A percentile compares a stretch with the other conserved stretches of the same genome.
Conservation (phyloP, 768 basidiomycete species). For the Mycena kentingensis region DNA sequence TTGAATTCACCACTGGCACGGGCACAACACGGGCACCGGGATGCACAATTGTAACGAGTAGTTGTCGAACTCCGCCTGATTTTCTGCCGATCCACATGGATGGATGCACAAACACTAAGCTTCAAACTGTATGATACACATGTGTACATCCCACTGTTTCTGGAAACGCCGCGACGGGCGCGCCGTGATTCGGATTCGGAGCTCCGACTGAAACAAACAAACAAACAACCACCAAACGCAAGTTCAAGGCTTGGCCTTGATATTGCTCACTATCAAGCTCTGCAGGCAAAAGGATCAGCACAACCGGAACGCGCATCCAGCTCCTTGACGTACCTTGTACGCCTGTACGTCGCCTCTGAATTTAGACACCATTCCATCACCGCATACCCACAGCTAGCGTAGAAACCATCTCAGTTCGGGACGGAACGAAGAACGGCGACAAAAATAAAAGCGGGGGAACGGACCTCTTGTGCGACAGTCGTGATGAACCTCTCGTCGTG, state of each 20-base stretch:
- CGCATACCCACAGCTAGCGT: conserved; percentile 94
- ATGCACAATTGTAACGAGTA: too few relatives aligned
- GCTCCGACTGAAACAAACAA: too few relatives aligned
- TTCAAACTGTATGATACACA: too few relatives aligned
- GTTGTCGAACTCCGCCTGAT: too few relatives aligned
- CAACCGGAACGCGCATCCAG: not conserved
- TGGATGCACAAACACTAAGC: too few relatives aligned
- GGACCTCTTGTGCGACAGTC: conserved; percentile 80
- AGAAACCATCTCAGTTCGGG: conserved; percentile 9
- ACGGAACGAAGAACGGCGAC: conserved; percentile 2
- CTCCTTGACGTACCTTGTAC: conserved; percentile 68
- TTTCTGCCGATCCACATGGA: too few relatives aligned
- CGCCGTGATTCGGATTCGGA: too few relatives aligned
- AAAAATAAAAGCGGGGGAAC: conserved; percentile 18
- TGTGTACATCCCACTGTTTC: too few relatives aligned
- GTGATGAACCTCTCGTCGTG: conserved; percentile 97
- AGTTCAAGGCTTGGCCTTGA: conserved; percentile 26
- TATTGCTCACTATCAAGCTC: conserved; percentile 29
- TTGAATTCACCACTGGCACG: too few relatives aligned
- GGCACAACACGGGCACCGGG: too few relatives aligned
- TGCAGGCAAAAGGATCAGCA: conserved; percentile 5
- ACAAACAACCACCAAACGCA: too few relatives aligned
- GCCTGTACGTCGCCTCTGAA: conserved; percentile 89
- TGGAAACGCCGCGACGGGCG: too few relatives aligned
- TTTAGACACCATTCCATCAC: conserved; percentile 75